Evolutionary conservation across 2,329 filamentous ascomycete genomes (phyloP).

Genomic region (Ceratocystis destructans): DNA sequence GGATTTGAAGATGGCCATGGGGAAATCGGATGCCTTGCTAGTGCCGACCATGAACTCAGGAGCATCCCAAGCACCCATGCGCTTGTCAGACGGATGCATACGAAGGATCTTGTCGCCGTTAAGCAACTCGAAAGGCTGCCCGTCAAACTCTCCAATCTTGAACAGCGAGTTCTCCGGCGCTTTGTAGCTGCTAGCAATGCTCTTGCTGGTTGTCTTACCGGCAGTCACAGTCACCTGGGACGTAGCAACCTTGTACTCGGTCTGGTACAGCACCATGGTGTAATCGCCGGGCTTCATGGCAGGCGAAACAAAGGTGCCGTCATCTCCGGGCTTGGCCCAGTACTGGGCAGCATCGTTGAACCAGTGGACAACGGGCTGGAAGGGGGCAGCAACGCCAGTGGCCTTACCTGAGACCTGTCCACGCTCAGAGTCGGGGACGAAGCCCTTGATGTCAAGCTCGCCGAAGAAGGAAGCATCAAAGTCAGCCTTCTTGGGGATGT

Average conservation of each 20-base stretch:
- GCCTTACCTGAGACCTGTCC: constrained; percentile 49
- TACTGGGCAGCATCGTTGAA: constrained; percentile 50
- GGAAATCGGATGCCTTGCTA: constrained; percentile 39
- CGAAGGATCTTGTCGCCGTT: constrained; percentile 53
- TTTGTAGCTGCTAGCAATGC: constrained; percentile 36
- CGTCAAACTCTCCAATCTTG: constrained; percentile 53
- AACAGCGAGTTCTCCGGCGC: constrained; percentile 41
- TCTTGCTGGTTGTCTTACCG: constrained; percentile 34
- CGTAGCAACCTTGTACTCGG: constrained; percentile 41
- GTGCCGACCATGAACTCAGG: constrained; percentile 48
- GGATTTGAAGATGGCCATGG: constrained; percentile 51
- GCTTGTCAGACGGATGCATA: constrained; percentile 53
- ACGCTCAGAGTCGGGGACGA: constrained; percentile 40
- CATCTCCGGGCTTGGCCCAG: constrained; percentile 44
- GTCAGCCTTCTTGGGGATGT: constrained; percentile 35
- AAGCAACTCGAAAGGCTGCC: constrained; percentile 48
- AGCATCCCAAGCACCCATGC: constrained; percentile 49
- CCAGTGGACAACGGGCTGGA: constrained; percentile 51
- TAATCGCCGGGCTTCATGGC: constrained; percentile 55
- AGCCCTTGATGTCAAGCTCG: constrained; percentile 43
- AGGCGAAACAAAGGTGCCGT: constrained; percentile 47
- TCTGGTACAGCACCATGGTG: constrained; percentile 52
- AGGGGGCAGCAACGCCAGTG: constrained; percentile 38
- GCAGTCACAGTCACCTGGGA: constrained; percentile 36
- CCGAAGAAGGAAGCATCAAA: constrained; percentile 47